phyloP scores from a whole-genome alignment of 495 filamentous ascomycete species.

The Beverwykella pulmonaria region DNA sequence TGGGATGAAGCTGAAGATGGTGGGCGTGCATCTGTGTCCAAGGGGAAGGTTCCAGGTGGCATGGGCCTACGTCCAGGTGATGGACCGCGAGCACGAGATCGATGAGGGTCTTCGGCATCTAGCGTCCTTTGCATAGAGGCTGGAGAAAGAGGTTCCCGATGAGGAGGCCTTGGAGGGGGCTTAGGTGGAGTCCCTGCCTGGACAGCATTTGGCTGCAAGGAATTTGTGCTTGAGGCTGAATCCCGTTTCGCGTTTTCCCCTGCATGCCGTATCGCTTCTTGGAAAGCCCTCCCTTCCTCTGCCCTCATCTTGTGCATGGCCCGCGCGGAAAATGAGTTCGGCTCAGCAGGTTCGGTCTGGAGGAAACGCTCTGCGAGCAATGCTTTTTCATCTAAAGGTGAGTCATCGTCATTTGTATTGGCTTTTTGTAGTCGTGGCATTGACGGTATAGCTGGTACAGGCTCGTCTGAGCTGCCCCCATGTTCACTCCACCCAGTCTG shows the following conservation, averaged over 20 bases:
- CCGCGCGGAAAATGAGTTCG: slow-evolving; percentile 54
- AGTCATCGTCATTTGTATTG: slow-evolving; percentile 20
- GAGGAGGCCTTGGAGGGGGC: slow-evolving; percentile 13
- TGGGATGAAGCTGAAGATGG: slow-evolving; percentile 28
- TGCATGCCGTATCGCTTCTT: slow-evolving; percentile 35
- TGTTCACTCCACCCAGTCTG: slow-evolving; percentile 32
- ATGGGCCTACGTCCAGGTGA: slow-evolving; percentile 20
- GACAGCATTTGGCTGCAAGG: slow-evolving; percentile 18
- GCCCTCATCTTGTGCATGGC: slow-evolving; percentile 71
- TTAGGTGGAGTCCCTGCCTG: slow-evolving; percentile 22
- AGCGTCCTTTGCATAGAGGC: neutral
- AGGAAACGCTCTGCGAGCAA: slow-evolving; percentile 27
- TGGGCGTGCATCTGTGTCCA: slow-evolving; percentile 30
- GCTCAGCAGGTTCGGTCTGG: slow-evolving; percentile 29
- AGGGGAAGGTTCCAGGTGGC: slow-evolving; percentile 17
- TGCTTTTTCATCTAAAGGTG: slow-evolving; percentile 18
- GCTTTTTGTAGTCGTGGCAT: slow-evolving; percentile 23
- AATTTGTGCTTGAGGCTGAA: slow-evolving; percentile 27
- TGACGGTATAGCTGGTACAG: neutral
- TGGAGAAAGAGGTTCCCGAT: slow-evolving; percentile 7
- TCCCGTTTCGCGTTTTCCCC: slow-evolving; percentile 9
- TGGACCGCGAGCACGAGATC: slow-evolving; percentile 25
- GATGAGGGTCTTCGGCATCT: slow-evolving; percentile 13
- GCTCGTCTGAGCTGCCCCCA: neutral
- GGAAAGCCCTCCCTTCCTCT: slow-evolving; percentile 71